Evolutionary conservation across 176 grass and related monocot species (phyloP), one percentile per base, ranked within the genome.

Genomic region (Juncus inflexus): DNA sequence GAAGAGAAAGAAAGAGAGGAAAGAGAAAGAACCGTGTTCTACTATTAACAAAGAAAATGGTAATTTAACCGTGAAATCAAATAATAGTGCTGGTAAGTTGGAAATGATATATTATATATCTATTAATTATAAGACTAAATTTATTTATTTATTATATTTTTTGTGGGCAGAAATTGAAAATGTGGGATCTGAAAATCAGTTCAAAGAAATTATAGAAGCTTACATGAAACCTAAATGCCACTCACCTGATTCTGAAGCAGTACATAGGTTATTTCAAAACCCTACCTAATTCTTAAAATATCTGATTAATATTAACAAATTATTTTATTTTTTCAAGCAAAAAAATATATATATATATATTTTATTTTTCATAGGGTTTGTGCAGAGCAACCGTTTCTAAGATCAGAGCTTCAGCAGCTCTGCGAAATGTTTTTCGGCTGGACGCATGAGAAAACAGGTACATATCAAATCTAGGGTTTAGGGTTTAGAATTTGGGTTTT

Each of bases 201-300:
- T 88, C 63, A 50, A 55, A 68, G 81, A 88, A 8, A 67, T 91
- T 58, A 86, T 90, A 58, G 83, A 90, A 55, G 91, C 91, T 66
- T 96, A 83, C 82, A 76, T 96, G 59, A 86, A 83, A 39, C 91
- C 91, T 41, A 96, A 96, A 85, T 90, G 84, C 55, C 84, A 90
- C 69, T 80, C 74, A 36, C 72, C 87, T 75, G 87, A 96, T 81
- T 96, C 91, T 15, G 81, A 96, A 58, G 45, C 63, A 40, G 84
- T 90, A 49, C 77, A 75, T 50, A 96, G 87, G 91, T 68, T 38
- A 55, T 68, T 35, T 37, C 15, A 3, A 4, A 54, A 68, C 19
- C 3, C 42, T n/a, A 68, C 12, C 50, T 40, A 51, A 15, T 50
- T 3, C 3, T 55, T 15, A 16, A 9, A 51, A 6, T 51, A 45